Percentiles rank a stretch among this genome's conserved stretches.
phyloP scores from a whole-genome alignment of 2,329 filamentous ascomycete genomes.

The Alternaria arbusti region DNA sequence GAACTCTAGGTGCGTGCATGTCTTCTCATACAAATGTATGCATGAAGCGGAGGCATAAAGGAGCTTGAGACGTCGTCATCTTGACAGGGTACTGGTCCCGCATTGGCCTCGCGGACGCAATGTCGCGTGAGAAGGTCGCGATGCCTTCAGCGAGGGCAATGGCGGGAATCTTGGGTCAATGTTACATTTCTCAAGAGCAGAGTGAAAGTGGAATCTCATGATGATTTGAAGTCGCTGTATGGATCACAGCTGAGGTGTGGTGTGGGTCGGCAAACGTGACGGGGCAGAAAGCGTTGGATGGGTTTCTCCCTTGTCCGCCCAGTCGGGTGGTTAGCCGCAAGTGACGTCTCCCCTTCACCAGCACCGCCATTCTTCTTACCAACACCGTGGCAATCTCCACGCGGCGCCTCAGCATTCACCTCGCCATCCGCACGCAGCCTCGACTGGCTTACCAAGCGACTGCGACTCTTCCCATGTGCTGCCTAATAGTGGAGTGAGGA shows the following conservation, averaged over 20 bases:
- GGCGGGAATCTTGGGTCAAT: not conserved
- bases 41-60: not conserved
- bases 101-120: not conserved
- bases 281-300: not conserved
- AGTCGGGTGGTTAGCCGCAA: constrained; percentile 32
- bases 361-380: constrained; percentile 23
- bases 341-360: constrained; percentile 31
- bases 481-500: constrained; percentile 29
- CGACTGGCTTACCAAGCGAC: constrained; percentile 10
- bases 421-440: constrained; percentile 8
- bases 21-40: not conserved
- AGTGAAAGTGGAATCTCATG: not conserved
- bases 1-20: not conserved
- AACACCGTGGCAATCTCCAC: constrained; percentile 26
- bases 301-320: constrained; percentile 19
- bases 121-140: not conserved
- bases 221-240: not conserved
- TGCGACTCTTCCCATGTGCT: constrained; percentile 36
- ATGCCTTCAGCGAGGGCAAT: not conserved
- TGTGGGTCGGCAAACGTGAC: constrained; percentile 4
- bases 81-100: not conserved
- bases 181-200: not conserved
- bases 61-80: not conserved
- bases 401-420: constrained; percentile 13
- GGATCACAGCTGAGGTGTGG: not conserved